Evolutionary conservation across 306 rosid genomes (phyloP).

Genomic region (Pterocarpus santalinus): DNA sequence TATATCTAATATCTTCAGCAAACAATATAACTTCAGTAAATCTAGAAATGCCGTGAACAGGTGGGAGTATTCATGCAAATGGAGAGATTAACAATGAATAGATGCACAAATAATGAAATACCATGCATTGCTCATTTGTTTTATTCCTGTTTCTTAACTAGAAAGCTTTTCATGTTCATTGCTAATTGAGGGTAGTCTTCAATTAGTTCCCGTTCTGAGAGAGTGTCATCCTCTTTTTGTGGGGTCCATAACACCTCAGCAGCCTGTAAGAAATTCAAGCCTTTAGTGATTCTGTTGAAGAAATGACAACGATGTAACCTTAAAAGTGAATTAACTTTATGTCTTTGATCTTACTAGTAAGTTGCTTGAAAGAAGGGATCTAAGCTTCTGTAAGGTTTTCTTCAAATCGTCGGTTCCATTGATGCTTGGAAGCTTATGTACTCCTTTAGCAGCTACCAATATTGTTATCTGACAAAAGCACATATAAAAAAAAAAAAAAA

Average conservation of each 20-base stretch:
- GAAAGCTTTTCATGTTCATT: constrained; percentile 28
- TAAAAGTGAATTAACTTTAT: neutral
- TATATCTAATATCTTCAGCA: too few relatives aligned
- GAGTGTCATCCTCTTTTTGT: constrained; percentile 79
- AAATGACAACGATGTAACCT: neutral
- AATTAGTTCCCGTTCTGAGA: constrained; percentile 76
- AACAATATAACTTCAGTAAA: too few relatives aligned
- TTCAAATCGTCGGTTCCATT: constrained; percentile 74
- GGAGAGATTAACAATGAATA: neutral
- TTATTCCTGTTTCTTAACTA: constrained; percentile 47
- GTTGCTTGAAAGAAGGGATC: constrained; percentile 72
- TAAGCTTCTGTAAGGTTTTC: constrained; percentile 78
- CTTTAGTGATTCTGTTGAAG: neutral
- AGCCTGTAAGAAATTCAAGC: constrained; percentile 63
- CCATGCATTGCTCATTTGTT: constrained; percentile 2
- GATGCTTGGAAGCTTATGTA: constrained; percentile 75
- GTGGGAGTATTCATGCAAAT: neutral
- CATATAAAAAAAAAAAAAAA: constrained; percentile 8
- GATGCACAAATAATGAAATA: neutral
- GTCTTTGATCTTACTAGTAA: constrained; percentile 62
- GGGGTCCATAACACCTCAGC: constrained; percentile 98
- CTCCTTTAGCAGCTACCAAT: constrained; percentile 92
- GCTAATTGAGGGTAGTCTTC: constrained; percentile 79
- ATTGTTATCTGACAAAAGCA: constrained; percentile 66
- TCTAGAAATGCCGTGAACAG: too few relatives aligned